Conservation (phyloP, 176 grass and related monocot genomes). For the Cenchrus fungigraminus region DNA sequence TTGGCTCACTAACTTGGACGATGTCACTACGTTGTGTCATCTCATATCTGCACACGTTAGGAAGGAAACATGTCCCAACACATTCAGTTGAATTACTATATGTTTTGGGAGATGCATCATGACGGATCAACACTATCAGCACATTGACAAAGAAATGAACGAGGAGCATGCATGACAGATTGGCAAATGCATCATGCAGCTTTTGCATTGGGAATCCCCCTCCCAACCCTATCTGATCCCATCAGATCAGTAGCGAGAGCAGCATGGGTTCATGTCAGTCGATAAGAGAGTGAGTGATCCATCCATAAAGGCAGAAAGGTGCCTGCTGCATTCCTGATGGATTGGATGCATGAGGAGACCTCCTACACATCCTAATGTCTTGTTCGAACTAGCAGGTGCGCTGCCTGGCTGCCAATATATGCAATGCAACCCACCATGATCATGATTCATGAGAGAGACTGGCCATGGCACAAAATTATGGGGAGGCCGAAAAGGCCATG, state of each 20-base stretch:
- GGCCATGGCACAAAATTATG: conserved; percentile 30
- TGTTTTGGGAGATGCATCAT: background rate
- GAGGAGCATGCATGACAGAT: background rate
- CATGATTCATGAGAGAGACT: background rate
- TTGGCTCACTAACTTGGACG: background rate
- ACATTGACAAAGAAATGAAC: background rate
- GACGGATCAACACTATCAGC: background rate
- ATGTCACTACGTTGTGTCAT: conserved; percentile 1
- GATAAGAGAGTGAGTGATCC: background rate
- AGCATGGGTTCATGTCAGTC: conserved; percentile 8
- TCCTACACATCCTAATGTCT: background rate
- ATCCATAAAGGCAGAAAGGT: conserved; percentile 46
- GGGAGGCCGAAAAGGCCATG: conserved; percentile 16
- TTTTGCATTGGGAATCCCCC: background rate
- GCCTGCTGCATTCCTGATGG: conserved; percentile 5
- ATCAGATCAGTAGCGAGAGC: conserved; percentile 3
- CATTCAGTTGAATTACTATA: background rate
- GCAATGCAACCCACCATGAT: conserved; percentile 1
- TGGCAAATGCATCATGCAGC: conserved; percentile 2
- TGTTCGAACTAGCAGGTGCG: background rate
- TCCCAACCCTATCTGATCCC: conserved; percentile 21
- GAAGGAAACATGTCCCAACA: background rate
- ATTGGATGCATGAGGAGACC: background rate
- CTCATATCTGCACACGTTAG: conserved; percentile 15
- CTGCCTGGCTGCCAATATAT: conserved; percentile 7